Base-by-base conservation (phyloP, 2,329 filamentous ascomycete species). In the Diplodia sapinea region DNA sequence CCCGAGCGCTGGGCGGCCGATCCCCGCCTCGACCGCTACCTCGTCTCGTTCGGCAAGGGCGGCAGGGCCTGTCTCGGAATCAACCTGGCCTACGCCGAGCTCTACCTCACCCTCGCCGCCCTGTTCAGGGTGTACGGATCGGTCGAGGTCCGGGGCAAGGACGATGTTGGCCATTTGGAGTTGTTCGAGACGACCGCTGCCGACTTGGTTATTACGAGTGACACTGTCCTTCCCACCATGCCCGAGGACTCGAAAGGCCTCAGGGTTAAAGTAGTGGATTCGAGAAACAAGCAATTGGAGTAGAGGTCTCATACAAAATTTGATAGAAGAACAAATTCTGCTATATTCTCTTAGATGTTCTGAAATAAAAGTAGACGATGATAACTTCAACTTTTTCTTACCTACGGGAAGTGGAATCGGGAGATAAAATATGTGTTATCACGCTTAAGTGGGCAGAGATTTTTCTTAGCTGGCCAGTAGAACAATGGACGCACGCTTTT, bases 31-130 rank as follows among this genome's bases (percentile, higher is more conserved):
- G 70, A 72, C 15, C 71, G 69, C 33, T 54, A 68, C 33, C 33
- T 70, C 13, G 61, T 71, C 2, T 51, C 69, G 4, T 72, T 73
- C 54, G 68, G 71, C 13, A 69, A 68, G 50, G 71, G 71, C 0
- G 65, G 64, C n/a, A 59, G 71, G n/a, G 64, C 64, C 12, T 73
- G 72, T 61, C 2, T 73, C 13, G 72, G 71, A 0, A 61, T 72
- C 15, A 67, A 61, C 9, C 31, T 69, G 31, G 68, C 68, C 23
- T 52, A 55, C 7, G 38, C 65, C 15, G 65, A 68, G 47, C 43
- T 69, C 13, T 31, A 33, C 4, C n/a, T 67, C 54, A 33, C 47
- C n/a, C 12, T 67, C 29, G 64, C 43, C 15, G 52, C 55, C 2
- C 20, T 69, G 6, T 62, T 67, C 49, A 26, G 23, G 23, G 23